Evolutionary conservation across 495 filamentous ascomycete species (phyloP), one percentile per base, ranked within the genome.

Genomic region (Jackrogersella multiformis): DNA sequence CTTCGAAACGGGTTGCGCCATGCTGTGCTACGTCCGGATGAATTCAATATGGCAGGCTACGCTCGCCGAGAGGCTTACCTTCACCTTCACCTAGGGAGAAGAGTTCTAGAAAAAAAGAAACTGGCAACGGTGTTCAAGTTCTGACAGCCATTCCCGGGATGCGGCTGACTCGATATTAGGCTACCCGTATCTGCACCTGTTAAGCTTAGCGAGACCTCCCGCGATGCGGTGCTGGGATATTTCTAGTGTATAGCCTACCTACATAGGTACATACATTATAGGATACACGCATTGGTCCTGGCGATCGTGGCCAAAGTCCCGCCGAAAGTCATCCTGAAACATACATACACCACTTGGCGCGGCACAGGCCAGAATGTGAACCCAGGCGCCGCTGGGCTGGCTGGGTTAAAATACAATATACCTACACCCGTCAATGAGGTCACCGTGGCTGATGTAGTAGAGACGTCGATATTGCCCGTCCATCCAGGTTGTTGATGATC

Each of bases 201-300:
- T 66, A 61, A 56, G 46, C 30, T 38, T 62, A 70, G 61, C 45
- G 57, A 56, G 42, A 66, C 67, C 42, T 61, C 61, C 56, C 52
- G 67, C 67, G 61, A 70, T 66, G 44, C 48, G 57, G 44, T 57
- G 41, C 67, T 48, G 26, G 61, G 56, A 58, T 70, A 38, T 53
- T 48, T 28, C 7, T 62, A n/a, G 13, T 28, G 16, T 51, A 28
- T 20, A 51, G 26, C n/a, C n/a, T n/a, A n/a, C n/a, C n/a, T n/a
- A n/a, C n/a, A n/a, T n/a, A n/a, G n/a, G n/a, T 51, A 51, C 35
- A 30, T 30, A 30, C 7, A 30, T 30, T 30, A 30, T 30, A 44
- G 49, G 52, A 56, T 21, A 49, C 65, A 46, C 65, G 72, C 59
- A 74, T 69, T 24, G 78, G 76, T 4, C 64, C 80, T 66, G 69